Evolutionary conservation across 305 asterid species (phyloP).

Genomic region (Fraxinus angustifolia): DNA sequence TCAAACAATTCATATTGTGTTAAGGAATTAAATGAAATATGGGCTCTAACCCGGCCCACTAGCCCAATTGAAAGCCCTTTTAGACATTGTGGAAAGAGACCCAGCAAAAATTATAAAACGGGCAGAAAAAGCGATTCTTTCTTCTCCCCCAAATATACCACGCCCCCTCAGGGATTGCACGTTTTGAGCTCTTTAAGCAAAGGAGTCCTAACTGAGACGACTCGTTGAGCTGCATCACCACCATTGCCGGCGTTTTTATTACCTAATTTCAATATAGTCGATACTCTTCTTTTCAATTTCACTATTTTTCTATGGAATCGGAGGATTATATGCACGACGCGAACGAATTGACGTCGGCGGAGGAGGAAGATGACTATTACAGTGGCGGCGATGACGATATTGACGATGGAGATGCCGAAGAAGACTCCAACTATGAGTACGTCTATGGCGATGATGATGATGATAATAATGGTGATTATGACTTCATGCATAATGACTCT

Average conservation of each 20-base stretch:
- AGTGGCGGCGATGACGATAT: slow-evolving; percentile 61
- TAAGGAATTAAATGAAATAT: too few relatives aligned
- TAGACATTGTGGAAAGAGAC: too few relatives aligned
- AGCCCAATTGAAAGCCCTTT: too few relatives aligned
- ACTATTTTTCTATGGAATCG: slow-evolving; percentile 49
- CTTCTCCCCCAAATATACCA: neutral
- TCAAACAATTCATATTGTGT: too few relatives aligned
- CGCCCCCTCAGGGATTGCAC: neutral
- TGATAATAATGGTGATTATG: slow-evolving; percentile 49
- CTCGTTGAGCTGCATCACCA: neutral
- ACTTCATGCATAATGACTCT: slow-evolving; percentile 40
- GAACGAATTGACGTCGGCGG: slow-evolving; percentile 60
- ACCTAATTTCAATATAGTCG: neutral
- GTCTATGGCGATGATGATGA: slow-evolving; percentile 34
- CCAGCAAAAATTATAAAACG: neutral
- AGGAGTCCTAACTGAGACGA: neutral
- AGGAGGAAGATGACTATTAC: slow-evolving; percentile 63
- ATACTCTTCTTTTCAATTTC: neutral
- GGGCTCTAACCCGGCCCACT: too few relatives aligned
- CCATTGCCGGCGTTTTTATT: neutral
- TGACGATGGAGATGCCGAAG: slow-evolving; percentile 31
- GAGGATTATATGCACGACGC: slow-evolving; percentile 96
- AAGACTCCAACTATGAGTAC: slow-evolving; percentile 29
- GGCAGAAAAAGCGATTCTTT: neutral
- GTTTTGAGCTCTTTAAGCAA: neutral